Evolutionary conservation across 257 asterid genomes (phyloP), one percentile per base, ranked within the genome.

Genomic region (Capsicum chinense): DNA sequence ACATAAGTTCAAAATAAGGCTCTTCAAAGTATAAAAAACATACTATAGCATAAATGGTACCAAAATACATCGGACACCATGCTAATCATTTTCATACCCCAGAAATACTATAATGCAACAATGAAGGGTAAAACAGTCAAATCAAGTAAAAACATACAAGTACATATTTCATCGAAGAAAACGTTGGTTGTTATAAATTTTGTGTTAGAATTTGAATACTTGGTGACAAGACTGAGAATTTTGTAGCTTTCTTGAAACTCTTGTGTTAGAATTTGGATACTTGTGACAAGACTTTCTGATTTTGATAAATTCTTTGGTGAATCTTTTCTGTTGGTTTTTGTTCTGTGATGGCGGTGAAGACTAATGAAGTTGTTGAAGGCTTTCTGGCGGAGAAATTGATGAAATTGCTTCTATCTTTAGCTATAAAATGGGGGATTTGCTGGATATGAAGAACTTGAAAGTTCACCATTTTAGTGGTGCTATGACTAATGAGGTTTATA

Each of bases 401-500:
- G 86, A 83, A 89, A 58, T 59, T 97, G 70, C 87, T 97, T 33
- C 15, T 64, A 26, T 82, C 91, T 2, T 84, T 97, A 57, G 97
- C 98, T 62, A 81, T 91, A 11, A 83, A 83, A 6, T 93, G 97
- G 98, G 97, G 16, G 98, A 97, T 86, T 87, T 47, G 60, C 68
- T 91, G 42, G 97, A 95, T 44, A 26, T 56, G 11, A 83, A 58
- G 47, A 58, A 70, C 62, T 63, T 97, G 87, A 89, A 92, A 79
- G 93, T 91, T 33, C 81, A 68, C 60, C 97, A 91, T 56, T 87
- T 97, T 37, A 93, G 88, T 52, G 99, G 98, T 9, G 98, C 98
- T 12, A 88, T 95, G 97, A 97, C 98, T 44, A 97, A 97, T 84
- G 90, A 90, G 91, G 91, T 97, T 19, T 93, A 90, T 71, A 50